Evolutionary conservation across 441 rosid genomes (phyloP).

Genomic region (Erodium moschatum): DNA sequence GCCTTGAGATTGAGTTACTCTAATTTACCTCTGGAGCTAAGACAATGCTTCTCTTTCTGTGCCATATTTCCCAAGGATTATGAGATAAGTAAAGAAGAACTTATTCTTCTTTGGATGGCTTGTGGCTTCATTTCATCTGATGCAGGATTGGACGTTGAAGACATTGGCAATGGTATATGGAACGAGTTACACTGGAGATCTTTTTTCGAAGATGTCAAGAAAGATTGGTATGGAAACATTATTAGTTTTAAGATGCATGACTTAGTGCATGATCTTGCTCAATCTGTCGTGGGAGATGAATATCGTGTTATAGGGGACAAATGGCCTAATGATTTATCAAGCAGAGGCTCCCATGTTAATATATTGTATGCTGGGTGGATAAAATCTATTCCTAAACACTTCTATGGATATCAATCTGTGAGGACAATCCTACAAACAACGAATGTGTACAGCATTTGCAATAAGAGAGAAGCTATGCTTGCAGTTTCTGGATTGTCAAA

Average conservation of each 20-base stretch:
- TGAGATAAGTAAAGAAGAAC: not conserved
- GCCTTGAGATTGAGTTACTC: not conserved
- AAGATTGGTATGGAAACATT: no score
- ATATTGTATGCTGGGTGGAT: not conserved
- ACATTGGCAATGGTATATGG: not conserved
- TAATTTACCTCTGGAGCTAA: not conserved
- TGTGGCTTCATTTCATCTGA: not conserved
- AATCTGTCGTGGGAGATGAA: not conserved
- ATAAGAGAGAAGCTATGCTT: not conserved
- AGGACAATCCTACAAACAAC: not conserved
- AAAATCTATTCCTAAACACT: not conserved
- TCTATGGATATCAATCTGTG: not conserved
- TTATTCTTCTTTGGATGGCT: not conserved
- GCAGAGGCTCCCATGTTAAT: no score
- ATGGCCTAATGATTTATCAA: not conserved
- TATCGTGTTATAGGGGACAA: not conserved
- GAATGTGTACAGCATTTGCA: no score
- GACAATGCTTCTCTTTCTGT: not conserved
- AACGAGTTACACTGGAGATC: no score
- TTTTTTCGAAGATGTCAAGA: no score
- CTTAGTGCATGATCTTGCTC: conserved; percentile 11
- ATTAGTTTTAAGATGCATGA: conserved; percentile 1
- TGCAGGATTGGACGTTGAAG: not conserved
- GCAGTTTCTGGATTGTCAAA: not conserved
- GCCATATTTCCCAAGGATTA: not conserved